These are phyloP conservation scores for Termitomyces sp. DNA, from an alignment of 768 basidiomycete genomes.

Conservation along the genomic window DNA sequence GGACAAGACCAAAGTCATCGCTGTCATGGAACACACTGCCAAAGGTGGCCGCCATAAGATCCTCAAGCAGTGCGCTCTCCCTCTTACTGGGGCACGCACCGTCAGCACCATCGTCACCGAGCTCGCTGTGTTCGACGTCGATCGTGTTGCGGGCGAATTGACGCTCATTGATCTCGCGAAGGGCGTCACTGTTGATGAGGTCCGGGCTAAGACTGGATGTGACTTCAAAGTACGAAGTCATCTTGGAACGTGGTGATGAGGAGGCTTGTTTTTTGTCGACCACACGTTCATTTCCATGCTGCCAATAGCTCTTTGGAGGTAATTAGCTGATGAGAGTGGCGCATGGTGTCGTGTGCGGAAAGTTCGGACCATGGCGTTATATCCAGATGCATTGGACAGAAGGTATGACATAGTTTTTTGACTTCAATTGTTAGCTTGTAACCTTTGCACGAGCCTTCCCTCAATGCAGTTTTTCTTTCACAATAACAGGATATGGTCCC, in stretches of 20 bases:
- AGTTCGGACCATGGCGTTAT: neutral
- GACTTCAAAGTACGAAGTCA: conserved; percentile 61
- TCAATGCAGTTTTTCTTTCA: neutral
- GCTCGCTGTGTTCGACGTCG: conserved; percentile 85
- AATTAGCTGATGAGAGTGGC: neutral
- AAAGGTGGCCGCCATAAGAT: conserved; percentile 91
- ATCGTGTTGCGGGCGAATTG: conserved; percentile 68
- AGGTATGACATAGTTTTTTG: neutral
- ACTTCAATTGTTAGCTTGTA: neutral
- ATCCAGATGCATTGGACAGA: neutral
- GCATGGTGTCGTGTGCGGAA: neutral
- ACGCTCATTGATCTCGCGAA: conserved; percentile 79
- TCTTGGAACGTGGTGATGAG: conserved; percentile 40
- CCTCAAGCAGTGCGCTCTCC: conserved; percentile 72
- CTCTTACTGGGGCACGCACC: conserved; percentile 82
- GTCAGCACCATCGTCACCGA: conserved; percentile 94
- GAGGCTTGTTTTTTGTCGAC: neutral
- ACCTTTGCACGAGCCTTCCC: neutral
- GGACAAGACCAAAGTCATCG: conserved; percentile 90
- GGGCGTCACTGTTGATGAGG: conserved; percentile 79
- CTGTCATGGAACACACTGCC: conserved; percentile 84
- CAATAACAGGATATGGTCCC: too few relatives aligned
- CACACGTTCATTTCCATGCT: neutral
- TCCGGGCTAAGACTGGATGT: conserved; percentile 82
- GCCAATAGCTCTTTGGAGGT: neutral